Evolutionary conservation across 768 basidiomycete species (phyloP).

Genomic region (Kwoniella heveanensis): DNA sequence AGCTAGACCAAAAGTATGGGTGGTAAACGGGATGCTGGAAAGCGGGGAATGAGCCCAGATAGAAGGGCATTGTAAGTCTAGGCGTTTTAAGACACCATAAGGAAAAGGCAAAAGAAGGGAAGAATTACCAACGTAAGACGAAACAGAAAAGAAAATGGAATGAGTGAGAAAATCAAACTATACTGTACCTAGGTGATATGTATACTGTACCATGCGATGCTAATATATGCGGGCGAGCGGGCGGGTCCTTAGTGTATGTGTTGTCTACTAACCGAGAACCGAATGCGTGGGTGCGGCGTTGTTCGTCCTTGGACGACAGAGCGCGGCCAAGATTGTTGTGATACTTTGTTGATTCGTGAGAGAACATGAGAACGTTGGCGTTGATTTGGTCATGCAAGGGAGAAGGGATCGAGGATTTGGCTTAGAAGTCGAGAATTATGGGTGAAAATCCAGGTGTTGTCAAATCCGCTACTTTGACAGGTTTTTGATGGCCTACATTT

Average conservation of each 20-base stretch:
- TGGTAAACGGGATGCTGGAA: too few relatives aligned
- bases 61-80: neutral
- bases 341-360: slow-evolving; percentile 6
- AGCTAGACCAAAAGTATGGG: too few relatives aligned
- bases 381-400: slow-evolving; percentile 15
- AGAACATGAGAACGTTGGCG: slow-evolving; percentile 1
- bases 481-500: slow-evolving; percentile 45
- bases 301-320: slow-evolving; percentile 49
- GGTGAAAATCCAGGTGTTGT: neutral
- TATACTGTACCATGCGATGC: neutral
- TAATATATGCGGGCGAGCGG: neutral
- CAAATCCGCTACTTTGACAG: slow-evolving; percentile 15
- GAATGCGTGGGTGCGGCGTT: slow-evolving; percentile 11
- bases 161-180: neutral
- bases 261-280: neutral
- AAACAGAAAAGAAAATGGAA: neutral
- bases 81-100: neutral
- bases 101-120: neutral
- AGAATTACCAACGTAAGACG: neutral
- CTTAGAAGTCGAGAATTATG: neutral
- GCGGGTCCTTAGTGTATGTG: neutral
- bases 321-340: slow-evolving; percentile 36
- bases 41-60: too few relatives aligned
- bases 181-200: neutral
- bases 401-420: neutral